Evolutionary conservation across 192 early-diverging fungal genomes (phyloP).

Genomic region (Dissophora ornata): DNA sequence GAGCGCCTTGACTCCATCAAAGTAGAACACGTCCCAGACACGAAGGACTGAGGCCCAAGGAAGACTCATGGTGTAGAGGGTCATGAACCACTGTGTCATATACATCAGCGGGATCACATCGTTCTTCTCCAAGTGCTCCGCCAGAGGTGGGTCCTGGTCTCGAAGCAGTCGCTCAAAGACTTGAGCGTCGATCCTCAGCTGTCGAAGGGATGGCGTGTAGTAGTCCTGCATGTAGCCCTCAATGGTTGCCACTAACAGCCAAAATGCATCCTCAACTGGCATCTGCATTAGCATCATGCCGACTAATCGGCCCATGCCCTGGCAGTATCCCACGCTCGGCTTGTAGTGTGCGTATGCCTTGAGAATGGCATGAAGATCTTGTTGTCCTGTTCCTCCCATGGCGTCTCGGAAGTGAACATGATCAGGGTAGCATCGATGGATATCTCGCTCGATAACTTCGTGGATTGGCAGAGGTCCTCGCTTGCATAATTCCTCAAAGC

Average conservation of each 20-base stretch:
- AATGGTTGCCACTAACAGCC: slow-evolving; percentile 83
- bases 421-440: slow-evolving; percentile 90
- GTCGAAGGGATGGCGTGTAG: slow-evolving; percentile 76
- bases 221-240: slow-evolving; percentile 82
- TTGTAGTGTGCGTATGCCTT: slow-evolving; percentile 92
- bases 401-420: slow-evolving; percentile 81
- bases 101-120: slow-evolving; percentile 90
- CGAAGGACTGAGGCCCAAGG: slow-evolving; percentile 90
- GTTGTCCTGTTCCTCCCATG: slow-evolving; percentile 78
- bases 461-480: slow-evolving; percentile 70
- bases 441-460: slow-evolving; percentile 92
- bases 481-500: slow-evolving; percentile 56
- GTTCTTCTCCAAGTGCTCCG: slow-evolving; percentile 77
- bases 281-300: slow-evolving; percentile 93
- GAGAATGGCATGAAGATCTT: slow-evolving; percentile 81
- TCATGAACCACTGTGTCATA: slow-evolving; percentile 95
- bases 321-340: slow-evolving; percentile 89
- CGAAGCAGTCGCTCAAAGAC: slow-evolving; percentile 83
- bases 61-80: slow-evolving; percentile 85
- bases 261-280: slow-evolving; percentile 89
- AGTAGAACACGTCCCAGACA: slow-evolving; percentile 94
- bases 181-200: slow-evolving; percentile 82
- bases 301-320: slow-evolving; percentile 94
- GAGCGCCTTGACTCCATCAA: slow-evolving; percentile 85
- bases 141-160: slow-evolving; percentile 74